phyloP scores from a whole-genome alignment of 495 filamentous ascomycete species.

The Tetracladium marchalianum region DNA sequence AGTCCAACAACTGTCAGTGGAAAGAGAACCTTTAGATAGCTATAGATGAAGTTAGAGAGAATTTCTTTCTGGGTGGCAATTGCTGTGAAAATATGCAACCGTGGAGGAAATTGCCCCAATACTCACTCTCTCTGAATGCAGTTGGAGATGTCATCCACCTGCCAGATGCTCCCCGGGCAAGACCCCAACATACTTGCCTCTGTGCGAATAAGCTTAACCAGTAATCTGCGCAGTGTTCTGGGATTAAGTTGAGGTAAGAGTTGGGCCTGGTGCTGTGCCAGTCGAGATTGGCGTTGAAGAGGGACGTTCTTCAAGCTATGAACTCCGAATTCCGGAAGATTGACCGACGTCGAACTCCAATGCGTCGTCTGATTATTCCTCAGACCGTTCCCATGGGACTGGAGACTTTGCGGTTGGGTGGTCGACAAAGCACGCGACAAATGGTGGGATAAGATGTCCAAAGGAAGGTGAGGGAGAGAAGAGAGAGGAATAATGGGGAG shows the following conservation, averaged over 20 bases:
- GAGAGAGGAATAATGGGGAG: no score
- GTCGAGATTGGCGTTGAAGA: no score
- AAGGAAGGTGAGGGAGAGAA: constrained; percentile 8
- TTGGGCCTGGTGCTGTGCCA: no score
- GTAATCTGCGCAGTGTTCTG: no score
- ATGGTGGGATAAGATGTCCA: constrained; percentile 1
- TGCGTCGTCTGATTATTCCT: no score
- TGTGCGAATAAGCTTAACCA: background rate
- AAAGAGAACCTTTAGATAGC: constrained; percentile 75
- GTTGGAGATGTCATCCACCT: constrained; percentile 72
- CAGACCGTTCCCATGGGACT: no score
- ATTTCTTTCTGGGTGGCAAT: background rate
- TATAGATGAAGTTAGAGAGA: constrained; percentile 26
- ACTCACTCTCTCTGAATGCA: constrained; percentile 88
- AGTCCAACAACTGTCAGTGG: constrained; percentile 60
- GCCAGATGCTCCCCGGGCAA: constrained; percentile 77
- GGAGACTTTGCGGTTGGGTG: no score
- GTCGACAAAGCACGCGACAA: background rate
- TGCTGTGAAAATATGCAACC: constrained; percentile 1
- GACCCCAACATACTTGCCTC: constrained; percentile 43
- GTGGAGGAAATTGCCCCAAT: constrained; percentile 8
- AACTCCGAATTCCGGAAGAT: no score
- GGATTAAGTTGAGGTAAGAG: no score
- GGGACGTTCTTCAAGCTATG: no score
- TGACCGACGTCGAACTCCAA: no score